Evolutionary conservation across 2,329 filamentous ascomycete species (phyloP).

Genomic region (Hypoxylon sp.): DNA sequence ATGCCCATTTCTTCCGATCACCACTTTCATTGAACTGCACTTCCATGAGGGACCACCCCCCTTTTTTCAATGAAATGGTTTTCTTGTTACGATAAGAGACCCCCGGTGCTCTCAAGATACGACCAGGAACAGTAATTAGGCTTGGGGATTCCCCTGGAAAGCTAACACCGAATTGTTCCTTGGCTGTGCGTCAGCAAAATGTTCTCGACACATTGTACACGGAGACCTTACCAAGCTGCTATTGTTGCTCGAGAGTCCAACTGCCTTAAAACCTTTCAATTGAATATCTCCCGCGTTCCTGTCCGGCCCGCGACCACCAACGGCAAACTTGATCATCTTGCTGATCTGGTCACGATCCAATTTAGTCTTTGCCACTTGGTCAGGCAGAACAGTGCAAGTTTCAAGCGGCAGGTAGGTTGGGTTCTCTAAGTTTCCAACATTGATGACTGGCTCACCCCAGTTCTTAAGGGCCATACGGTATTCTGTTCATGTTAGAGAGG

Average conservation of each 20-base stretch:
- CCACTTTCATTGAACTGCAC: conserved; percentile 2
- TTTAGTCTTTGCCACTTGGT: conserved; percentile 67
- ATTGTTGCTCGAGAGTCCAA: conserved; percentile 61
- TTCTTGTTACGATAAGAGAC: conserved; percentile 63
- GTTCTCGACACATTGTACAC: neutral
- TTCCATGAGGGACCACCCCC: conserved; percentile 12
- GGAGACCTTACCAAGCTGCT: conserved; percentile 48
- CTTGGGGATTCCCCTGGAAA: conserved; percentile 55
- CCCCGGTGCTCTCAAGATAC: conserved; percentile 68
- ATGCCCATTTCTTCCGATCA: neutral
- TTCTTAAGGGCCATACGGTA: conserved; percentile 56
- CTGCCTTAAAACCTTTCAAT: conserved; percentile 61
- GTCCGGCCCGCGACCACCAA: conserved; percentile 62
- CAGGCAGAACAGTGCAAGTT: conserved; percentile 68
- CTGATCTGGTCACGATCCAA: conserved; percentile 68
- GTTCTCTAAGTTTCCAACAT: conserved; percentile 68
- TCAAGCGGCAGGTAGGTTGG: conserved; percentile 73
- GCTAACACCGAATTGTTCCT: conserved; percentile 67
- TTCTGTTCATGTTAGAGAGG: conserved; percentile 43
- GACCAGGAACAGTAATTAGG: conserved; percentile 74
- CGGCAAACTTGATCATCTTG: conserved; percentile 73
- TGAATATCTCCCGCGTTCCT: conserved; percentile 71
- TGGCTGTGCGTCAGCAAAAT: neutral
- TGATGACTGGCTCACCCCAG: conserved; percentile 66
- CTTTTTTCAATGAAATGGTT: neutral